phyloP scores from a whole-genome alignment of 2,329 filamentous ascomycete genomes.

The Monosporascus ibericus region DNA sequence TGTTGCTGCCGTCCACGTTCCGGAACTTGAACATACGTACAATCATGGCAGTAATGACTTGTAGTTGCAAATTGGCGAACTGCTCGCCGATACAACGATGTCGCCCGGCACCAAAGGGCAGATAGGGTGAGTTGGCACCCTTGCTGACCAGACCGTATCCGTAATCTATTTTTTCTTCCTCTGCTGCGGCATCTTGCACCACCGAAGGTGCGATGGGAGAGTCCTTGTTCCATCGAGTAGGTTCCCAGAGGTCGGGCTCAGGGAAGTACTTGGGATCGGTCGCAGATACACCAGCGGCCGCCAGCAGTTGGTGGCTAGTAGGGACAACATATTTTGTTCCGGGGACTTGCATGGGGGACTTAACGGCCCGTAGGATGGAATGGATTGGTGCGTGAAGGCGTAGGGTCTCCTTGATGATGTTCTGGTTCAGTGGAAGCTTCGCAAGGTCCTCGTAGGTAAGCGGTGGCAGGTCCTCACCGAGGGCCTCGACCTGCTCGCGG shows the following conservation, averaged over 20 bases:
- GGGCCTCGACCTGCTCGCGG: conserved; percentile 67
- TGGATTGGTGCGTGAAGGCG: conserved; percentile 90
- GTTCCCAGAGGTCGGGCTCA: conserved; percentile 77
- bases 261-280: conserved; percentile 72
- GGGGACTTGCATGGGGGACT: conserved; percentile 76
- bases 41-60: conserved; percentile 73
- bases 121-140: conserved; percentile 81
- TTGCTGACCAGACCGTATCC: conserved; percentile 91
- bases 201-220: conserved; percentile 48
- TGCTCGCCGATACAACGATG: conserved; percentile 96
- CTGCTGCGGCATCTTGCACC: conserved; percentile 38
- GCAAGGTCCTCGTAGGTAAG: conserved; percentile 73
- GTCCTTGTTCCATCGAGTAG: conserved; percentile 78
- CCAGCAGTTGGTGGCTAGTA: conserved; percentile 71
- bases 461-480: conserved; percentile 69
- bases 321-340: conserved; percentile 81
- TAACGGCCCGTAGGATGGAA: conserved; percentile 90
- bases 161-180: conserved; percentile 80
- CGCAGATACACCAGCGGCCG: conserved; percentile 77
- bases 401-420: conserved; percentile 86
- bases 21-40: conserved; percentile 75
- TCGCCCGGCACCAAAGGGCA: conserved; percentile 88
- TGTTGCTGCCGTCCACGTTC: conserved; percentile 65
- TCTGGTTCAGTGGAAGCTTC: conserved; percentile 73
- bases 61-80: conserved; percentile 88